phyloP scores from a whole-genome alignment of 305 asterid genomes.

The Fraxinus nigra region DNA sequence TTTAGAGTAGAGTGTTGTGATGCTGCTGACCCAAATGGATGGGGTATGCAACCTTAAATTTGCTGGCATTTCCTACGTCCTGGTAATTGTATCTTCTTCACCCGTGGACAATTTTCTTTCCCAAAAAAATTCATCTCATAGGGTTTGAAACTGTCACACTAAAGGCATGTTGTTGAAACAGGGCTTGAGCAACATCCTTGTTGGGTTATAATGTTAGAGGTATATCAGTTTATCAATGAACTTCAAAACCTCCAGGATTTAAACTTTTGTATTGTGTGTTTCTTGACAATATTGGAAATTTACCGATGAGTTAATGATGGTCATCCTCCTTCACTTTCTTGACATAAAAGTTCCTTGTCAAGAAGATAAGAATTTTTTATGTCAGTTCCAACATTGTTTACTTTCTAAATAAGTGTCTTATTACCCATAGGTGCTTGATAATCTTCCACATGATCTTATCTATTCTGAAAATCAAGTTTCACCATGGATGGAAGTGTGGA shows the following conservation, averaged over 20 bases:
- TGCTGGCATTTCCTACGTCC: constrained; percentile 19
- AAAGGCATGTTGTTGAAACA: constrained; percentile 41
- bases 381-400: constrained; percentile 3
- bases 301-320: neutral
- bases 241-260: neutral
- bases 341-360: neutral
- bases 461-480: constrained; percentile 78
- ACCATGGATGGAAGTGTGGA: constrained; percentile 98
- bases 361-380: neutral
- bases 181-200: constrained; percentile 82
- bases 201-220: constrained; percentile 99
- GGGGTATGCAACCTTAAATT: constrained; percentile 56
- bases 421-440: constrained; percentile 78
- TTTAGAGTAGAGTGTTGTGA: constrained; percentile 90
- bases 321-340: constrained; percentile 5
- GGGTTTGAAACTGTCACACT: constrained; percentile 15
- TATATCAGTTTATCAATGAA: constrained; percentile 23
- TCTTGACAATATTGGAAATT: constrained; percentile 14
- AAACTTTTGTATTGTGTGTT: neutral
- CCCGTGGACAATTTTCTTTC: neutral
- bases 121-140: constrained; percentile 4
- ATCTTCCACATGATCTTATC: constrained; percentile 96
- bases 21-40: constrained; percentile 85
- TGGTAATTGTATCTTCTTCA: constrained; percentile 12
- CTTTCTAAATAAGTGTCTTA: neutral